Evolutionary conservation across 2,329 filamentous ascomycete species (phyloP), one percentile per base, ranked within the genome.

Genomic region (Neocucurbitaria cava): DNA sequence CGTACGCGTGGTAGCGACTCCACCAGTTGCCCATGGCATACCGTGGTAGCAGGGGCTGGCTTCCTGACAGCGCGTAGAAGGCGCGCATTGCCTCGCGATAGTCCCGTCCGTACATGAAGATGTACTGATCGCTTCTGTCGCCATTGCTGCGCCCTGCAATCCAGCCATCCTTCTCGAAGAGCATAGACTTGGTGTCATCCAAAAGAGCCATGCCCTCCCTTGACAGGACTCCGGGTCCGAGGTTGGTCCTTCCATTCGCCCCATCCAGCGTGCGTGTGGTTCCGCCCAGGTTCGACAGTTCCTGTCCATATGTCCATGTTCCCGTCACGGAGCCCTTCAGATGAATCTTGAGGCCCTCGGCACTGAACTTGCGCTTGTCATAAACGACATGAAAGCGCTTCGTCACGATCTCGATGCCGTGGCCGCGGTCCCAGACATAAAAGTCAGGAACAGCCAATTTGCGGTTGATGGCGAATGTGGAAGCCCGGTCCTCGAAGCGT

Each of bases 21-120:
- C 86, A 88, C 86, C 86, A 89, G 59, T 88, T 88, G 0, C 86
- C 85, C 33, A 88, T 73, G 0, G 83, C 78, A 77, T 82, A 87
- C 13, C 85, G 77, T 0, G 85, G 85, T 0, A 87, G 68, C 9
- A 81, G 52, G 3, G 85, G 85, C 59, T 86, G 83, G 18, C 75
- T 76, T 2, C 85, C 85, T 1, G 84, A 86, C 11, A 88, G 69
- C 1, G 77, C 75, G 64, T 85, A 87, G 31, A 85, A 81, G 0
- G 81, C 79, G 51, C 78, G 78, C 47, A 87, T 79, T 15, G 84
- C 84, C 3, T 73, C 80, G 46, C 77, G 76, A 62, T 83, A 87
- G 58, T 87, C 82, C 52, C 78, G 79, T 1, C 85, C 85, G 60
- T 86, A 87, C 39, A 78, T 76, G 70, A 87, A 87, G 2, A 88